phyloP scores from a whole-genome alignment of 139 green algal species.

The Desmodesmus armatus region DNA sequence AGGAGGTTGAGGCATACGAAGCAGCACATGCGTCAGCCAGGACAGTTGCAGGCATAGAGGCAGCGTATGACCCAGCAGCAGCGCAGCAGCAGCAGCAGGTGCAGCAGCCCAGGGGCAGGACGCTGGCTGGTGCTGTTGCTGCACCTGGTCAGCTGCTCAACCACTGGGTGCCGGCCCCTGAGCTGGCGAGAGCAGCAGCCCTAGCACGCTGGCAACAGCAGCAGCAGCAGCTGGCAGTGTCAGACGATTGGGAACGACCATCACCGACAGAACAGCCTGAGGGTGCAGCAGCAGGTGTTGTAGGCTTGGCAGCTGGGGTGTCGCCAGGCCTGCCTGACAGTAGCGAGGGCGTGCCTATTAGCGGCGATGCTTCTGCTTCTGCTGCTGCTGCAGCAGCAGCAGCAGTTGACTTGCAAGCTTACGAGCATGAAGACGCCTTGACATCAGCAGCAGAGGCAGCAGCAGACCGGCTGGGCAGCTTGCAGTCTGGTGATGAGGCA shows the following conservation, averaged over 20 bases:
- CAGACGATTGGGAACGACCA: neutral
- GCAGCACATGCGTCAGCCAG: slow-evolving; percentile 2
- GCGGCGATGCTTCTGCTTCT: neutral
- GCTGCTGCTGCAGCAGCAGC: slow-evolving; percentile 25
- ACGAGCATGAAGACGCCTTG: neutral
- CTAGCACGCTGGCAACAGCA: slow-evolving; percentile 25
- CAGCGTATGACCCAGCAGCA: slow-evolving; percentile 14
- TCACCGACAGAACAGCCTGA: neutral
- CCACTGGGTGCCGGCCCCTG: slow-evolving; percentile 10
- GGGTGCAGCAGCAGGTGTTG: neutral
- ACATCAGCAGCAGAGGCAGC: slow-evolving; percentile 15
- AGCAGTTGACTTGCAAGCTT: slow-evolving; percentile 7
- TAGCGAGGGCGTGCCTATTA: too few species aligned
- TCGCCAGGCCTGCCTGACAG: neutral
- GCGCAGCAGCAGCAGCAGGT: neutral
- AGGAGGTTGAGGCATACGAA: slow-evolving; percentile 24
- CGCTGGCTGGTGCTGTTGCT: neutral
- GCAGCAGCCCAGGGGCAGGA: neutral
- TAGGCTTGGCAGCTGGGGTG: neutral
- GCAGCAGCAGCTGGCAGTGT: neutral
- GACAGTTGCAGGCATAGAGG: neutral
- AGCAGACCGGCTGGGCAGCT: slow-evolving; percentile 24
- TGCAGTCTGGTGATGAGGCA: neutral
- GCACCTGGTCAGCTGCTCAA: neutral
- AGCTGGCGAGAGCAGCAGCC: slow-evolving; percentile 28